phyloP scores from a whole-genome alignment of 805 yeast genomes.

The Zygosaccharomyces kombuchaensis region DNA sequence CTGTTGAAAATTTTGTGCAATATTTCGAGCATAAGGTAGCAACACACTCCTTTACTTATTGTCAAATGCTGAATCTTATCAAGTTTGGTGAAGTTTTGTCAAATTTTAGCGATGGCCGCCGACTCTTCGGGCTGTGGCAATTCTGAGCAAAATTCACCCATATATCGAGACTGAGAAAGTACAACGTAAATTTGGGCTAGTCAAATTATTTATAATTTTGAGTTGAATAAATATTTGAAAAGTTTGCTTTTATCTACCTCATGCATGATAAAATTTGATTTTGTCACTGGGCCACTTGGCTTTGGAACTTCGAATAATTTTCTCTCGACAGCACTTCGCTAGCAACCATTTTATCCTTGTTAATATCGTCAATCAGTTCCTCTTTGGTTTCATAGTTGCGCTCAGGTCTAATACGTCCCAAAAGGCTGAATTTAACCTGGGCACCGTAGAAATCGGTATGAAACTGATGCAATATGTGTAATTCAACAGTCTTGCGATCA shows the following conservation, averaged over 20 bases:
- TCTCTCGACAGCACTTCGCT: constrained; percentile 18
- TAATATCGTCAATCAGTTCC: constrained; percentile 79
- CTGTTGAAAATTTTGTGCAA: background rate
- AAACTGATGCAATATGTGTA: constrained; percentile 80
- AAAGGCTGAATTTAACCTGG: constrained; percentile 54
- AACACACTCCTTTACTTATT: background rate
- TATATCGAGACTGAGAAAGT: background rate
- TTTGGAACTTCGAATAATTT: constrained; percentile 2
- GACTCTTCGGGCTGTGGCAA: background rate
- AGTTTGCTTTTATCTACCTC: background rate
- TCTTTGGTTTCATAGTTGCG: constrained; percentile 78
- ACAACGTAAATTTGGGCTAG: background rate
- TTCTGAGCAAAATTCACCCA: background rate
- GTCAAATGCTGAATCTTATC: background rate
- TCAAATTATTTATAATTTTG: background rate
- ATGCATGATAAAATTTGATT: background rate
- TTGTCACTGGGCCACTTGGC: background rate
- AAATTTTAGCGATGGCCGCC: background rate
- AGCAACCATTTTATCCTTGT: constrained; percentile 72
- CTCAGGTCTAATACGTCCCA: constrained; percentile 92
- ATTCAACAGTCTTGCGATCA: constrained; percentile 74
- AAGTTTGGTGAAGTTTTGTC: background rate
- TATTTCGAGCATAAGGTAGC: background rate
- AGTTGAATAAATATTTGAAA: background rate
- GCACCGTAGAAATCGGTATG: constrained; percentile 77